phyloP scores from a whole-genome alignment of 768 basidiomycete genomes.

The Hortiboletus campestris region DNA sequence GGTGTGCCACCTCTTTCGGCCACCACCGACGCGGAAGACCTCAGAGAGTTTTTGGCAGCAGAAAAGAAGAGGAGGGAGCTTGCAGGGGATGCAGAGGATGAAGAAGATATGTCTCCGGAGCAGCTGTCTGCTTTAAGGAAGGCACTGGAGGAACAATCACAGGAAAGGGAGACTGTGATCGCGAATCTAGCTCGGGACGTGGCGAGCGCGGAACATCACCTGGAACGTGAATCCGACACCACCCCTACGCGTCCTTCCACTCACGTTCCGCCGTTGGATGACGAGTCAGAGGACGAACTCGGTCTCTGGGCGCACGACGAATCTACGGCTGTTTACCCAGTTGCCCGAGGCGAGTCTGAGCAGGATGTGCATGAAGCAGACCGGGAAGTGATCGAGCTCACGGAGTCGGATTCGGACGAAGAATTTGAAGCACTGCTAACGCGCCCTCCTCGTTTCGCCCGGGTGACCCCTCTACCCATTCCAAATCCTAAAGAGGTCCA shows the following conservation, averaged over 20 bases:
- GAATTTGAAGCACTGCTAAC: conserved; percentile 30
- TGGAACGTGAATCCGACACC: conserved; percentile 7
- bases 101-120: conserved; percentile 24
- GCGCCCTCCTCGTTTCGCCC: conserved; percentile 19
- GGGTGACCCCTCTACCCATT: conserved; percentile 5
- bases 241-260: conserved; percentile 17
- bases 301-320: conserved; percentile 42
- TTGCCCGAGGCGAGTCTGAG: conserved; percentile 19
- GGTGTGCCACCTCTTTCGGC: conserved; percentile 45
- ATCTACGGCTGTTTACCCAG: conserved; percentile 37
- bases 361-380: conserved; percentile 14
- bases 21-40: conserved; percentile 57
- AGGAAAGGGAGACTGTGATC: conserved; percentile 8
- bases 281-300: conserved; percentile 51
- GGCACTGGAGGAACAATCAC: conserved; percentile 13
- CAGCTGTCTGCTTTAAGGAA: conserved; percentile 13
- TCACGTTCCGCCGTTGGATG: conserved; percentile 14
- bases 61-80: conserved; percentile 52
- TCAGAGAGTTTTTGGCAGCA: conserved; percentile 64
- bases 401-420: conserved; percentile 28
- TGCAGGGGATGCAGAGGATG: conserved; percentile 27
- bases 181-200: conserved; percentile 5
- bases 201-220: neutral
- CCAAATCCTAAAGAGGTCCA: neutral
- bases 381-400: conserved; percentile 24